Evolutionary conservation across 495 filamentous ascomycete species (phyloP), one percentile per base, ranked within the genome.

Genomic region (Filosporella fistucella): DNA sequence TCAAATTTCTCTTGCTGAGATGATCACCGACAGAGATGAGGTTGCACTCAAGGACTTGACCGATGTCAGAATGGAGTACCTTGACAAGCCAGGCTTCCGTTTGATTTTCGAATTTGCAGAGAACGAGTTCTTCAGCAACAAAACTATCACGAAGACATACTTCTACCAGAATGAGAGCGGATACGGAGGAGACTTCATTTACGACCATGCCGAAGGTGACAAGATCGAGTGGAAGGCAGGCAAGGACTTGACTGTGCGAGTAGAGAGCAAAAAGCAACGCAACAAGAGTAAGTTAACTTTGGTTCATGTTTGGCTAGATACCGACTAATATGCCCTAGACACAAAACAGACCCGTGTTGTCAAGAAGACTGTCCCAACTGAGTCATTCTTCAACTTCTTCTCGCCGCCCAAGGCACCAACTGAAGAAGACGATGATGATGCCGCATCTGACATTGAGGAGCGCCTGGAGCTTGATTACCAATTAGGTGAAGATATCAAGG

Each of bases 331-430:
- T 16, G 35, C 45, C 43, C 23, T 51, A 98, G 93, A 89, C 70
- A 99, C 94, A 38, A 97, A 97, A 78, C 94, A 99, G 67, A 97
- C 93, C 49, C 89, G 94, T 51, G 82, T 99, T 56, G 89, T 99
- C 54, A 97, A 96, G 83, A 95, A 95, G 74, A 96, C 90, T 13
- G 91, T 97, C 32, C 94, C 94, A 2, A 96, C 90, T 29, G 93
- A 96, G 65, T 96, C 91, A 8, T 99, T 99, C 78, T 99, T 99
- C 82, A 97, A 96, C 77, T 99, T 99, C 81, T 98, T 99, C 76
- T 86, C 86, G 26, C 94, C 93, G 5, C 94, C 94, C 2, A 88
- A 88, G 68, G 84, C 89, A 41, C 94, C 91, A 3, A 74, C 70
- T 30, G 82, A 84, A 23, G 82, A 83, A 20, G 82, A 86, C 20